Conservation (phyloP, 345 rosid genomes). For the Salix exigua region DNA sequence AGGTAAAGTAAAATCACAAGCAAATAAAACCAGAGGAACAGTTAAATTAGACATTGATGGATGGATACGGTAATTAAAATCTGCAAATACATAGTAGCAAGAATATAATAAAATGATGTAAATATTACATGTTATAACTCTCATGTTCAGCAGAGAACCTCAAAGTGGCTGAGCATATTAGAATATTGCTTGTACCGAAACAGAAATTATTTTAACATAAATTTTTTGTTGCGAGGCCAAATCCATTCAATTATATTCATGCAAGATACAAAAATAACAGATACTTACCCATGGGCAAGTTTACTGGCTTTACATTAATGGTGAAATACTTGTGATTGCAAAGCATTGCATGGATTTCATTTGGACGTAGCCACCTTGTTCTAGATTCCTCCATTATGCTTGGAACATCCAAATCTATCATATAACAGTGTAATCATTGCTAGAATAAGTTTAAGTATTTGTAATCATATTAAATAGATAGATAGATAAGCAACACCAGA, state of each 20-base stretch:
- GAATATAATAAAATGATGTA: background rate
- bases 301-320: constrained; percentile 74
- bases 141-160: background rate
- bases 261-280: background rate
- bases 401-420: constrained; percentile 71
- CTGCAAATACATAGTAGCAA: background rate
- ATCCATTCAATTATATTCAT: background rate
- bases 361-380: constrained; percentile 93
- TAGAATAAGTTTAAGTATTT: background rate
- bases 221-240: background rate
- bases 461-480: too few species aligned
- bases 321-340: constrained; percentile 64
- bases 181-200: background rate
- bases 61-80: background rate
- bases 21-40: background rate
- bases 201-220: background rate
- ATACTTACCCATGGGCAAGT: constrained; percentile 71
- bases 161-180: background rate
- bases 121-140: background rate
- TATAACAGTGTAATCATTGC: constrained; percentile 6
- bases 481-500: background rate
- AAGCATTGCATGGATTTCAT: constrained; percentile 84
- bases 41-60: background rate
- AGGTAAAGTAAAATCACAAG: background rate
- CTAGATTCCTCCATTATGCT: constrained; percentile 69